phyloP scores from a whole-genome alignment of 371 early-diverging fungal genomes.

The Conidiobolus incongruus region DNA sequence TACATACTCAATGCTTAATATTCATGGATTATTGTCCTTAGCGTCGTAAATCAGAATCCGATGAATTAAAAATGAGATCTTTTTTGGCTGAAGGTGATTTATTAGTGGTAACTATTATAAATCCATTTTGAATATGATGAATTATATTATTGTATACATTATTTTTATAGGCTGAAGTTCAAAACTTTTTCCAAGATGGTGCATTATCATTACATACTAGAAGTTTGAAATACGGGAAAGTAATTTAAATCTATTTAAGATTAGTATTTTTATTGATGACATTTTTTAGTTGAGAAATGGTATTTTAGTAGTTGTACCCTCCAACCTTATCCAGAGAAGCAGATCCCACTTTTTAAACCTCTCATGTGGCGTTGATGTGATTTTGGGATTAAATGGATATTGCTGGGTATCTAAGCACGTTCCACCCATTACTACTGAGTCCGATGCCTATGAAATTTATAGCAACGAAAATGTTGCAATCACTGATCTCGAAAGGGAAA shows the following conservation, averaged over 20 bases:
- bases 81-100: slow-evolving; percentile 93
- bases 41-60: slow-evolving; percentile 91
- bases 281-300: slow-evolving; percentile 58
- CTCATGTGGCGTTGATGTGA: slow-evolving; percentile 71
- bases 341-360: slow-evolving; percentile 80
- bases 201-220: slow-evolving; percentile 87
- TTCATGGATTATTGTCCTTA: too few relatives aligned
- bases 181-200: slow-evolving; percentile 74
- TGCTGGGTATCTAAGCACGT: slow-evolving; percentile 82
- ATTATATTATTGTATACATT: background rate
- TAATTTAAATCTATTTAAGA: slow-evolving; percentile 6
- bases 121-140: background rate
- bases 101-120: slow-evolving; percentile 36
- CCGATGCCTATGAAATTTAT: slow-evolving; percentile 40
- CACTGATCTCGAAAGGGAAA: slow-evolving; percentile 21
- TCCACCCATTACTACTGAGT: slow-evolving; percentile 17
- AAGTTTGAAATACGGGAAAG: slow-evolving; percentile 88
- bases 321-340: slow-evolving; percentile 67
- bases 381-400: slow-evolving; percentile 92
- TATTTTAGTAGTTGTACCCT: slow-evolving; percentile 59
- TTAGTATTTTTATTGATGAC: background rate
- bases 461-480: slow-evolving; percentile 56
- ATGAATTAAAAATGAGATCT: slow-evolving; percentile 95
- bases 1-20: too few relatives aligned
- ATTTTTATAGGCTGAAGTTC: slow-evolving; percentile 70